Base-by-base conservation (phyloP, 768 basidiomycete genomes). In the Russula ochroleuca region DNA sequence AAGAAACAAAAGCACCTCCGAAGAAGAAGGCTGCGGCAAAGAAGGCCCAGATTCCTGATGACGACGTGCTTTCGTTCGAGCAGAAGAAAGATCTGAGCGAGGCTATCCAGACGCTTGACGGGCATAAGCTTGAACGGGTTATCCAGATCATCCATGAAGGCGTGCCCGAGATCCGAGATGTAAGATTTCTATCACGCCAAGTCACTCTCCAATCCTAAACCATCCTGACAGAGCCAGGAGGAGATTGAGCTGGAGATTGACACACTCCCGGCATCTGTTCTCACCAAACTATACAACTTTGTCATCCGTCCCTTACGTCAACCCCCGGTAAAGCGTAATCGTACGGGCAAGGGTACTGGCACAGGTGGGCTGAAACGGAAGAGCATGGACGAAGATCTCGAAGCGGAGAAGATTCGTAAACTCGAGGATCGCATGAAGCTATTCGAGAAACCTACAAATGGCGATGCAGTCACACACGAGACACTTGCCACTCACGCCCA, bases 171-270 rank as follows among this genome's bases (percentile, higher is more conserved):
- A 90, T 98, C 62, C 85, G 93, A 73, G 91, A 94, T 71, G 95
- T 97, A 74, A 78, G 94, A 80, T 7, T 13, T 57, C 7, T n/a
- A 15, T 33, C 57, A 75, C 21, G 23, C 38, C 49, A 40, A 41
- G 60, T 37, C 65, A 21, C 48, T 64, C 35, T n/a, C 35, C 38
- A 9, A 63, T 61, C 63, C 71, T 63, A 65, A 63, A 56, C 15
- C 64, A 33, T 57, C 68, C n/a, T 47, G 67, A 60, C 78, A 94
- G 92, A 94, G 92, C 75, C 90, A 89, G 51, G 94, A 98, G 75
- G 97, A 99, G 78, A 98, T 99, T 71, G 97, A 99, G 75, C 84
- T 99, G 48, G 97, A 99, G 76, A 98, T 99, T 71, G 97, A 98
- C 72, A 79, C 85, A 45, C 79, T 99, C 37, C 95, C 97, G 54